Percentiles rank a stretch among this genome's conserved stretches.
These are phyloP conservation scores for Fusarium piperis DNA, from an alignment of 2,329 filamentous ascomycete genomes.

Conservation along the genomic window DNA sequence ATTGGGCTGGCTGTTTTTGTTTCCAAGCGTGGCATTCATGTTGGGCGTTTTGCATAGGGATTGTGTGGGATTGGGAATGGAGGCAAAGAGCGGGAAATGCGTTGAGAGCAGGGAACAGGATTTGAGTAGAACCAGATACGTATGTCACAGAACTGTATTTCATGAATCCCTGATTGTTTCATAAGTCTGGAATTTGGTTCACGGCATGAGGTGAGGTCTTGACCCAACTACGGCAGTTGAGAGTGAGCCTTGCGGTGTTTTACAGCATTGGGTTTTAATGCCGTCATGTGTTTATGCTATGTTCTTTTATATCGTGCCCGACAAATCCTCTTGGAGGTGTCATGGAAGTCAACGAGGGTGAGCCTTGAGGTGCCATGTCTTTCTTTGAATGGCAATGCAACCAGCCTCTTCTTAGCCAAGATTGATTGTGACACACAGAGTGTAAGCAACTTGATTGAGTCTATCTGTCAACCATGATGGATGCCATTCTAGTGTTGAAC, in stretches of 20 bases:
- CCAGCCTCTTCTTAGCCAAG: background rate
- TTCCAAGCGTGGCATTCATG: background rate
- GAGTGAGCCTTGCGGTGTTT: background rate
- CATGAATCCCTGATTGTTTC: background rate
- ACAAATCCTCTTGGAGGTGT: no score
- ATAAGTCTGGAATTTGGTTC: background rate
- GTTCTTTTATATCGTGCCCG: no score
- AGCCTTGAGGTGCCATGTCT: background rate
- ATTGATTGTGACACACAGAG: background rate
- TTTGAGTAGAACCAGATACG: background rate
- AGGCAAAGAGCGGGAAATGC: slow-evolving; percentile 5
- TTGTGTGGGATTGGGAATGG: slow-evolving; percentile 13
- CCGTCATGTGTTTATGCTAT: no score
- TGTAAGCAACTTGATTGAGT: background rate
- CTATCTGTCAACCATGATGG: background rate
- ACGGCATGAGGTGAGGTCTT: background rate
- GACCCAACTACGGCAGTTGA: background rate
- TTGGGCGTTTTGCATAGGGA: background rate
- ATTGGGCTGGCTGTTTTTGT: background rate
- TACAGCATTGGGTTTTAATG: no score
- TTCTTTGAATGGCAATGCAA: background rate
- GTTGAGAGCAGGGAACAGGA: background rate
- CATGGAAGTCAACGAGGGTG: no score
- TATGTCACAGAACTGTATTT: background rate
- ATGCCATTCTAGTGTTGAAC: background rate